Conservation (phyloP, 306 rosid species). For the Urtica urens region DNA sequence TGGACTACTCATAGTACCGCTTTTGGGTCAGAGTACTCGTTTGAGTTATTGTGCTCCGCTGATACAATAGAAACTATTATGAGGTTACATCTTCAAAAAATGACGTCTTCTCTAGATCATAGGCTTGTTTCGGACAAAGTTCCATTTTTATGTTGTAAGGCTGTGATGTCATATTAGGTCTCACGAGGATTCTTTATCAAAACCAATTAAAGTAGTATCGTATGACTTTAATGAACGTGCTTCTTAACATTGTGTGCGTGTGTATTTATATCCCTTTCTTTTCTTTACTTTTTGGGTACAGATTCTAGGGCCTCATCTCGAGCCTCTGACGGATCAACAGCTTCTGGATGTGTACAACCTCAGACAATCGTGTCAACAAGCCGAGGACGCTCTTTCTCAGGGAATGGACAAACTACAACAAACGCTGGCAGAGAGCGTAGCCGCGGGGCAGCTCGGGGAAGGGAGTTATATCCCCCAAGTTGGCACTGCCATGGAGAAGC, state of each 20-base stretch:
- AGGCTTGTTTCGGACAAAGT: slow-evolving; percentile 5
- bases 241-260: no score
- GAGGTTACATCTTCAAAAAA: no score
- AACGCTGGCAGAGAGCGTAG: slow-evolving; percentile 45
- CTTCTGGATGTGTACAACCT: slow-evolving; percentile 39
- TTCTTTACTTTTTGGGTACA: slow-evolving; percentile 27
- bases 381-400: slow-evolving; percentile 87
- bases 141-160: no score
- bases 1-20: no score
- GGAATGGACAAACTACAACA: slow-evolving; percentile 81
- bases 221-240: no score
- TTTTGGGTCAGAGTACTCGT: no score
- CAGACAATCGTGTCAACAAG: slow-evolving; percentile 70
- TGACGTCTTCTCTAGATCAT: no score
- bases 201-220: no score
- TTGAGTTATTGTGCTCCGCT: no score
- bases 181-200: no score
- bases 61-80: no score
- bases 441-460: slow-evolving; percentile 40
- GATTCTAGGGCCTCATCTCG: slow-evolving; percentile 63
- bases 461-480: slow-evolving; percentile 37
- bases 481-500: slow-evolving; percentile 60
- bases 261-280: background rate
- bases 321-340: slow-evolving; percentile 61
- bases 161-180: no score